Evolutionary conservation across 257 asterid genomes (phyloP).

Genomic region (Perilla frutescens): DNA sequence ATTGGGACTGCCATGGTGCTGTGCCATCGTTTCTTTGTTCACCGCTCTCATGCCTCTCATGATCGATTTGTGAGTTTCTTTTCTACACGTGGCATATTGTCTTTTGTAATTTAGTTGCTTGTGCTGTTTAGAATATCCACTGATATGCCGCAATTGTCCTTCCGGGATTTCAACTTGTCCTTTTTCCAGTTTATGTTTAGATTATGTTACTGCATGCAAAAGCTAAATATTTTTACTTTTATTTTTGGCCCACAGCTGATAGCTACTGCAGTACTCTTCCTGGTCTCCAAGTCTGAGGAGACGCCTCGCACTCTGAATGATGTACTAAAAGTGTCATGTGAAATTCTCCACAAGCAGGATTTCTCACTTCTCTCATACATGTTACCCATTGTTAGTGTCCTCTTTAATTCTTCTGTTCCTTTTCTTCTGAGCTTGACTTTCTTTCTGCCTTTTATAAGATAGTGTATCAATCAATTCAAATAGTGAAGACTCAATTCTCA

Average conservation of each 20-base stretch:
- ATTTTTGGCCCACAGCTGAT: conserved; percentile 60
- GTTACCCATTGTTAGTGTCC: conserved; percentile 77
- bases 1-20: conserved; percentile 95
- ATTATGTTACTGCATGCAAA: conserved; percentile 25
- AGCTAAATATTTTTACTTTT: conserved; percentile 27
- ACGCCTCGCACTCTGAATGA: conserved; percentile 82
- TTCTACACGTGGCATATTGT: background rate
- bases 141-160: conserved; percentile 12
- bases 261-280: conserved; percentile 92
- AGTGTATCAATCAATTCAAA: conserved; percentile 10
- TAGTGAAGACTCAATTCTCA: background rate
- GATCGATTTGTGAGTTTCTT: conserved; percentile 83
- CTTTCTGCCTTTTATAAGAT: background rate
- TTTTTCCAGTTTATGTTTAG: conserved; percentile 6
- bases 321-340: conserved; percentile 72
- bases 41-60: conserved; percentile 92
- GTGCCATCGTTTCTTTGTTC: conserved; percentile 93
- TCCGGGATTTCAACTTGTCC: background rate
- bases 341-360: conserved; percentile 77
- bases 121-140: conserved; percentile 15
- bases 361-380: conserved; percentile 60
- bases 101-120: background rate
- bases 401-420: conserved; percentile 23
- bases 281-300: conserved; percentile 95
- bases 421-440: background rate